Evolutionary conservation across 495 filamentous ascomycete genomes (phyloP).

Genomic region (Aspergillus carlsbadensis): DNA sequence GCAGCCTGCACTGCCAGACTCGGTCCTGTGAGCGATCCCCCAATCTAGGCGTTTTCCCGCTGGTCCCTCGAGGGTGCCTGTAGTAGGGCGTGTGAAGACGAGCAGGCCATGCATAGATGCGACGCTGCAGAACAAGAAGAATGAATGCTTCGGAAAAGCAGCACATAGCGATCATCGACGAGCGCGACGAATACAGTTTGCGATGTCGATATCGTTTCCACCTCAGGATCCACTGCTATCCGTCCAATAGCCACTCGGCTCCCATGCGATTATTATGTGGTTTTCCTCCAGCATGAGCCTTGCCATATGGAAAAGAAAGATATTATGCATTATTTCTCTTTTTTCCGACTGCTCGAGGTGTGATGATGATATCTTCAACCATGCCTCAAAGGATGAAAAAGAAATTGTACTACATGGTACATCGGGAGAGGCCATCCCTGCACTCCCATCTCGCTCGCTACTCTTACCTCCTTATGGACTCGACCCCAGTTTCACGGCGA

Average conservation of each 20-base stretch:
- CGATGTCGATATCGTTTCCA: not conserved
- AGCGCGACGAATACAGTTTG: not conserved
- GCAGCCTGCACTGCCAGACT: conserved; percentile 15
- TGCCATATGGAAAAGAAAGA: not conserved
- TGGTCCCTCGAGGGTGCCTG: not conserved
- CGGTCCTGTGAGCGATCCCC: conserved; percentile 11
- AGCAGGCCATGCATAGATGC: not conserved
- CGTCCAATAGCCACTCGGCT: not conserved
- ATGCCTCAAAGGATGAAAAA: conserved; percentile 2
- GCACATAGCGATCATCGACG: not conserved
- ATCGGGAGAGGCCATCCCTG: not conserved
- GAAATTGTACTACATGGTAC: conserved; percentile 2
- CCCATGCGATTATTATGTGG: not conserved
- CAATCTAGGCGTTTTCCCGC: not conserved
- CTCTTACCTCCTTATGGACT: conserved; percentile 14
- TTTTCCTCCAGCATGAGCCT: not conserved
- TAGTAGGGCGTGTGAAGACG: not conserved
- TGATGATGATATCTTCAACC: not conserved
- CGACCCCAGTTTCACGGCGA: conserved; percentile 6
- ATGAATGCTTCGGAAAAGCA: not conserved
- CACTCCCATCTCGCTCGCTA: conserved; percentile 8
- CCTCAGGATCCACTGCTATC: not conserved
- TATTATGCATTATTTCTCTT: not conserved
- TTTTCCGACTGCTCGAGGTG: not conserved
- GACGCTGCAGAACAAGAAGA: not conserved